Base-by-base conservation (phyloP, 495 filamentous ascomycete species). In the Lineolata rhizophorae region DNA sequence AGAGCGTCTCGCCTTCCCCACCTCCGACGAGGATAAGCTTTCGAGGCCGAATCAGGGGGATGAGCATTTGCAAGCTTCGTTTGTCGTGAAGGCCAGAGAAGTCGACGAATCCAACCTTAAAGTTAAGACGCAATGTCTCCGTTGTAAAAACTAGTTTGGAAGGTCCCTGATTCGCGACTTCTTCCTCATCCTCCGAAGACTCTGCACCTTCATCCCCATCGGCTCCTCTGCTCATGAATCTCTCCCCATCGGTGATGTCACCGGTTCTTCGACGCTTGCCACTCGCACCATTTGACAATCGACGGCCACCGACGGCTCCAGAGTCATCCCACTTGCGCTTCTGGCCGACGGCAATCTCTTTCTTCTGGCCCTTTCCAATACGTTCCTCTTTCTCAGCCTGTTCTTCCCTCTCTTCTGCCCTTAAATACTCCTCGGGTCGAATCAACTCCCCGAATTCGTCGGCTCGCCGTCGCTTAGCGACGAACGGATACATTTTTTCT, bases 361-460 rank as follows among this genome's bases (percentile, higher is more conserved):
- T 31, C 54, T 51, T 43, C 10, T 19, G 14, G 19, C 18, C 28
- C 28, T 30, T 30, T 15, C 44, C 50, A 41, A 65, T 52, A 21
- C 57, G 56, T 34, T 56, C 41, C 28, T 67, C 61, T 33, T 62
- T 64, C 30, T 55, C 68, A 30, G 85, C 78, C 12, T 70, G 67
- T 32, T 90, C 81, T 37, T 92, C 82, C 16, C 75, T 63, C 51
- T 95, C 87, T 44, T 97, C 87, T 0, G 83, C 84, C 28, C 84
- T 64, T n/a, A 93, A 60, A 45, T 80, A 97, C 24, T 94, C 87
- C 35, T 95, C 87, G 0, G 85, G 81, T 29, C 81, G 64, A 42
- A 95, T 90, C 33, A 85, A 55, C 38, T 95, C 90, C 27, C 87
- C 87, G 46, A 81, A 95, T 36, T 93, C 84, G 50, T 95, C 90